Base-by-base conservation (phyloP, 1,284 basidiomycete species). In the Fomitopsis pinicola region DNA sequence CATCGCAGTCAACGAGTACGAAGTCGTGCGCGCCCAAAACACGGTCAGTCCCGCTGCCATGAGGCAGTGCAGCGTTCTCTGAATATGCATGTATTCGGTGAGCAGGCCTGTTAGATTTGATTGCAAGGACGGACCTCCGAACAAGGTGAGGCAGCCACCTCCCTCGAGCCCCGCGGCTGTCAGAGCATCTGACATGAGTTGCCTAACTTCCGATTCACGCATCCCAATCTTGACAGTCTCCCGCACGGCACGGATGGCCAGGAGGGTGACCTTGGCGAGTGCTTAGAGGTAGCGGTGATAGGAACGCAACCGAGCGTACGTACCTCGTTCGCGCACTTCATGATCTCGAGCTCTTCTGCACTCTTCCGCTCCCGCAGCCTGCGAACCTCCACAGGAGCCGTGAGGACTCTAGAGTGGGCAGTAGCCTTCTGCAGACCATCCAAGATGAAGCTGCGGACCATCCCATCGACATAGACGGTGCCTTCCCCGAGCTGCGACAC, bases 51-150 rank as follows among this genome's bases (percentile, higher is more conserved):
- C 91, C 91, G 30, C 81, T 80, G 2, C 92, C 94, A 71, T 95
- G 93, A 2, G 92, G 93, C 19, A 94, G 81, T 0, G 92, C 92
- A 1, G 92, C 93, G 65, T 94, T 91, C 66, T 89, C 92, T 93
- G 71, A 15, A 36, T 53, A 35, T 12, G 46, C 22, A 28, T 48
- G 33, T 36, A 19, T 33, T 52, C 7, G 19, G 58, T 45, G 22
- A 22, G 19, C n/a, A 22, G 45, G 19, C 8, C 10, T 5, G 1
- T 9, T 17, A 28, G 10, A 40, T 10, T 2, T 26, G 10, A 33
- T 6, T 15, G n/a, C 22, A 55, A 15, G 15, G 22, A 75, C 82
- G 59, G 64, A 91, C 91, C 87, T 67, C 92, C 92, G 69, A 95
- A 94, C 19, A 94, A 78, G 0, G 90, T 86, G 28, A 93, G 75